These are phyloP conservation scores for Pseudomonodictys pantanalensis DNA, from an alignment of 495 filamentous ascomycete genomes.

Conservation along the genomic window DNA sequence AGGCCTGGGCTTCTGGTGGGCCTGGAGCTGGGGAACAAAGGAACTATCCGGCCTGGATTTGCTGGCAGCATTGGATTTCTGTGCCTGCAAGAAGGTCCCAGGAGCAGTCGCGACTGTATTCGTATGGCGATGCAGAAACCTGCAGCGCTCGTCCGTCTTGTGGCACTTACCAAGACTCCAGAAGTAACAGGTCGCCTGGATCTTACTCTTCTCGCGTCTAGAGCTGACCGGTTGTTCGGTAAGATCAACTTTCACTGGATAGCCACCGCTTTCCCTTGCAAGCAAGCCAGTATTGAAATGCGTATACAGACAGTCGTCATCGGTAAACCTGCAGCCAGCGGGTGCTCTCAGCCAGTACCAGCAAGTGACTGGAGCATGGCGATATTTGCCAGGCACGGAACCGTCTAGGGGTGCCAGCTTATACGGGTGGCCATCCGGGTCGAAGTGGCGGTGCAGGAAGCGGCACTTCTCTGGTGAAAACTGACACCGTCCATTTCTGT, in stretches of 20 bases:
- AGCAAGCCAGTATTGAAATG: conserved; percentile 19
- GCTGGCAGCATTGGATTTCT: background rate
- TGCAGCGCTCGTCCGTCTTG: background rate
- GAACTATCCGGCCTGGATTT: background rate
- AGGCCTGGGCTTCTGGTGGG: background rate
- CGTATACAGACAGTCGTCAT: conserved; percentile 9
- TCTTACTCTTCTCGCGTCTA: background rate
- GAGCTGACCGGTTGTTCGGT: background rate
- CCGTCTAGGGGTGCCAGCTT: conserved; percentile 9
- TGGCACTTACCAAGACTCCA: conserved; percentile 4
- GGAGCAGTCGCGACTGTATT: background rate
- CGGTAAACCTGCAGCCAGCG: conserved; percentile 1
- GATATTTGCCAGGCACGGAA: conserved; percentile 16
- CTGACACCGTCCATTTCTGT: conserved; percentile 17
- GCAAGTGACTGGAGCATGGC: conserved; percentile 16
- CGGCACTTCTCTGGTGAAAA: conserved; percentile 16
- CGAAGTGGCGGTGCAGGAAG: conserved; percentile 19
- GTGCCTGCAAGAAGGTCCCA: background rate
- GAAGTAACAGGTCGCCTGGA: conserved; percentile 7
- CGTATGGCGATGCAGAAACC: background rate
- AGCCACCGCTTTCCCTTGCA: background rate
- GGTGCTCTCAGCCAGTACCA: conserved; percentile 7
- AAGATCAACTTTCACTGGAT: background rate
- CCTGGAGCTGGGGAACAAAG: background rate
- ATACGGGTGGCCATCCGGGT: background rate